These are phyloP conservation scores for Carallia brachiata DNA, from an alignment of 345 rosid genomes.

Conservation along the genomic window DNA sequence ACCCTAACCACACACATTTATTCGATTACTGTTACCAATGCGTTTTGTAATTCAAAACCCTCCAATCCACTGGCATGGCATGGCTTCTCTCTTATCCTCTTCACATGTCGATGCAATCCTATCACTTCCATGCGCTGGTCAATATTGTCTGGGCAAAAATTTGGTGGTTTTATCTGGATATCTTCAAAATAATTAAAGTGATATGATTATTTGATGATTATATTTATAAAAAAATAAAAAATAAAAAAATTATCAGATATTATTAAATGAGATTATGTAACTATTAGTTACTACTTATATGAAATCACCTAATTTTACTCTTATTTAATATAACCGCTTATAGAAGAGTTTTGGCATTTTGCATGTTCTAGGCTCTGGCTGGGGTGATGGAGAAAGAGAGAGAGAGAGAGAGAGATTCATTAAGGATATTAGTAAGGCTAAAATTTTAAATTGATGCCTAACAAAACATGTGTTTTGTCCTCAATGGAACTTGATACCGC, in stretches of 20 bases:
- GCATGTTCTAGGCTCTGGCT: too few relatives aligned
- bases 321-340: neutral
- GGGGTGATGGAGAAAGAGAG: too few relatives aligned
- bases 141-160: constrained; percentile 9
- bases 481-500: too few relatives aligned
- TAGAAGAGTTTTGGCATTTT: constrained; percentile 4
- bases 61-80: constrained; percentile 16
- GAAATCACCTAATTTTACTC: too few relatives aligned
- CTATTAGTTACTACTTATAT: too few relatives aligned
- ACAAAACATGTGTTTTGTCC: neutral
- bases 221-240: too few relatives aligned
- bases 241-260: too few relatives aligned
- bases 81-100: neutral
- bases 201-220: too few relatives aligned
- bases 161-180: too few relatives aligned
- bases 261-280: too few relatives aligned
- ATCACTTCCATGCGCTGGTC: constrained; percentile 12
- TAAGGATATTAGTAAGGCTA: too few relatives aligned
- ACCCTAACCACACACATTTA: constrained; percentile 33
- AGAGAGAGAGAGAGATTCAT: neutral
- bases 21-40: constrained; percentile 41
- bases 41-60: constrained; percentile 42
- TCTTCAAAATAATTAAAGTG: too few relatives aligned
- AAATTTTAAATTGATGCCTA: neutral
- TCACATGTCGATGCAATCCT: constrained; percentile 1